Conservation (phyloP, 148 eudicot genomes). For the Dysphania ambrosioides region DNA sequence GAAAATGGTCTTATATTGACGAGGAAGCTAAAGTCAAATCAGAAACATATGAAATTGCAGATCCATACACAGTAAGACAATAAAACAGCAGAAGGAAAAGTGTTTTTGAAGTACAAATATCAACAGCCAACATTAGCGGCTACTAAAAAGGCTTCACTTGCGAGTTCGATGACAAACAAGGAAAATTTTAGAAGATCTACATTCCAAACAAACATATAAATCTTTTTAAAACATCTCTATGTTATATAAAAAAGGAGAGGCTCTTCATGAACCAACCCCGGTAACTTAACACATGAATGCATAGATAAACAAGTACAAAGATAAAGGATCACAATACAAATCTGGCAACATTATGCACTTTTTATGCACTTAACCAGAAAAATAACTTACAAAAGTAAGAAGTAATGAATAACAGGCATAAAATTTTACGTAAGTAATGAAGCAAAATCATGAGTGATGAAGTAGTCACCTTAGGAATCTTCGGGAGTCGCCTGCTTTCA, state of each 20-base stretch:
- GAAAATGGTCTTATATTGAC: neutral
- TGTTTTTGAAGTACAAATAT: neutral
- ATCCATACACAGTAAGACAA: neutral
- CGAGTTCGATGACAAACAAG: neutral
- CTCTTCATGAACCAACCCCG: neutral
- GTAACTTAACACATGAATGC: neutral
- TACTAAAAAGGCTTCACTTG: neutral
- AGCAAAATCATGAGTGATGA: neutral
- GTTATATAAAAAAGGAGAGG: neutral
- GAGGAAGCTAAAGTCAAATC: neutral
- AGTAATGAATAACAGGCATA: neutral
- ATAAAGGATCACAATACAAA: neutral
- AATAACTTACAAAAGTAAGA: neutral
- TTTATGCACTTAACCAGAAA: neutral
- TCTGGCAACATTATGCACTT: neutral
- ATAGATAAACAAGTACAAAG: neutral
- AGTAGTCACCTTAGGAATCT: constrained; percentile 73
- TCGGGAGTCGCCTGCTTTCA: constrained; percentile 88
- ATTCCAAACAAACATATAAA: neutral
- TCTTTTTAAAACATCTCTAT: neutral
- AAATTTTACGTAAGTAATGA: neutral
- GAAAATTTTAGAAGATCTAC: neutral
- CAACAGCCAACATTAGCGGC: neutral
- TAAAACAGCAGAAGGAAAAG: neutral
- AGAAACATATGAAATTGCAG: neutral